Evolutionary conservation across 2,329 filamentous ascomycete genomes (phyloP), one percentile per base, ranked within the genome.

Genomic region (Aspergillus sp.): DNA sequence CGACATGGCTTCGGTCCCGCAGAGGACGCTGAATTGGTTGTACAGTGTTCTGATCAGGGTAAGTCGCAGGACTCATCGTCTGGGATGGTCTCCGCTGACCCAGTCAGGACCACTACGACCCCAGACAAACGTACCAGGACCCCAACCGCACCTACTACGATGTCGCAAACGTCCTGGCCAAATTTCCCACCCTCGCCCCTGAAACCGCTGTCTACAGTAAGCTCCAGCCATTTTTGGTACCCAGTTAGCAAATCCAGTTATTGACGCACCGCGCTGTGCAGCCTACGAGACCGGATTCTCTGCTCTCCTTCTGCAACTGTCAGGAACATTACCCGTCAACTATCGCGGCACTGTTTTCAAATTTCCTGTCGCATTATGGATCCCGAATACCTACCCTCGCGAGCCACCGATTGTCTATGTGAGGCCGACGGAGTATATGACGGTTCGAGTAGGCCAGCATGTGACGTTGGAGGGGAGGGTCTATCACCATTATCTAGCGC

Each of bases 201-300:
- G 86, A 90, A 66, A 99, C 95, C 60, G 93, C 98, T 74, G 93
- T 98, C 52, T 96, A 98, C 77, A 98, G 92, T 96, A 83, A 68
- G 86, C 74, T 27, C 37, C 23, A 23, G 23, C 21, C 41, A 8
- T 15, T 12, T n/a, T 39, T 5, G 8, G 3, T 17, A 39, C 21
- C 15, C 41, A 39, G 21, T 12, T 4, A 44, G 27, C 43, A 17
- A n/a, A 31, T 9, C 27, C 27, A 31, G 15, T 17, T 7, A 14
- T 39, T 43, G 51, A 53, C 46, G 19, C 55, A 39, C 15, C 43
- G 6, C 9, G 54, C 58, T 60, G 21, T 50, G 45, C 69, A 96
- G 92, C 93, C 56, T 96, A 93, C 73, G 90, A 96, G 66, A 90
- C 90, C 80, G 95, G 95, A 68, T 80, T 84, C 63, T 93, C 92